Evolutionary conservation across 2,329 filamentous ascomycete species (phyloP).

Genomic region (Herpotrichia juniperi): DNA sequence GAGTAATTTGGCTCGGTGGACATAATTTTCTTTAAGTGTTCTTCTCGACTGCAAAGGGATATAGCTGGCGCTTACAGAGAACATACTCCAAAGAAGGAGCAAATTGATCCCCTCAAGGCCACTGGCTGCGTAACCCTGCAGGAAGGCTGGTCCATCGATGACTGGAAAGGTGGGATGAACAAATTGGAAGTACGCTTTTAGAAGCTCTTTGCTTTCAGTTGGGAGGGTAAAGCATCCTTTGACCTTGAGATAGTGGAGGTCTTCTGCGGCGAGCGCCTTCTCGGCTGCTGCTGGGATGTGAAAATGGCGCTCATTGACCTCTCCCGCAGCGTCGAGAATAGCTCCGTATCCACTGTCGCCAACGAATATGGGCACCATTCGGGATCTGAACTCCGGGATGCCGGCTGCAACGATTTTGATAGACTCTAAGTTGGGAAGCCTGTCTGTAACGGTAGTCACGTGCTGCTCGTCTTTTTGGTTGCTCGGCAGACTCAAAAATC

Average conservation of each 20-base stretch:
- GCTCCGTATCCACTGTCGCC: conserved; percentile 13
- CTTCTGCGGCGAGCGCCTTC: conserved; percentile 22
- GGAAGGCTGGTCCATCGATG: conserved; percentile 37
- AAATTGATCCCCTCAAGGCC: conserved; percentile 40
- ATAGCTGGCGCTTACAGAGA: conserved; percentile 46
- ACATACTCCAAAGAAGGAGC: conserved; percentile 49
- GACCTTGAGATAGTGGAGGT: conserved; percentile 32
- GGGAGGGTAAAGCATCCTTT: conserved; percentile 47
- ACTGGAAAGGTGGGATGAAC: conserved; percentile 48
- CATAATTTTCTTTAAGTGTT: conserved; percentile 46
- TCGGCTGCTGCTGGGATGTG: conserved; percentile 12
- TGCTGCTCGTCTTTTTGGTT: not conserved
- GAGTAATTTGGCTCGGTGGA: conserved; percentile 45
- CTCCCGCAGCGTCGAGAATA: conserved; percentile 6
- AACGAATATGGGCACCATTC: conserved; percentile 11
- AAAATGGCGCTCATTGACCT: conserved; percentile 11
- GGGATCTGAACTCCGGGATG: conserved; percentile 7
- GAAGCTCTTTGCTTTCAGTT: conserved; percentile 31
- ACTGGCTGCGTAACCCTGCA: conserved; percentile 32
- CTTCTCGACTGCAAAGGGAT: conserved; percentile 34
- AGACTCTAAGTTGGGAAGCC: not conserved
- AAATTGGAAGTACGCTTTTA: conserved; percentile 46
- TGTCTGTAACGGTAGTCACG: not conserved
- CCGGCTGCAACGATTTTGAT: conserved; percentile 9
- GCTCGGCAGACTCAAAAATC: not conserved